Percentiles rank a stretch among this genome's conserved stretches.
Evolutionary conservation across 164 flowering plant genomes (phyloP).

Genomic region (Dillenia suffruticosa): DNA sequence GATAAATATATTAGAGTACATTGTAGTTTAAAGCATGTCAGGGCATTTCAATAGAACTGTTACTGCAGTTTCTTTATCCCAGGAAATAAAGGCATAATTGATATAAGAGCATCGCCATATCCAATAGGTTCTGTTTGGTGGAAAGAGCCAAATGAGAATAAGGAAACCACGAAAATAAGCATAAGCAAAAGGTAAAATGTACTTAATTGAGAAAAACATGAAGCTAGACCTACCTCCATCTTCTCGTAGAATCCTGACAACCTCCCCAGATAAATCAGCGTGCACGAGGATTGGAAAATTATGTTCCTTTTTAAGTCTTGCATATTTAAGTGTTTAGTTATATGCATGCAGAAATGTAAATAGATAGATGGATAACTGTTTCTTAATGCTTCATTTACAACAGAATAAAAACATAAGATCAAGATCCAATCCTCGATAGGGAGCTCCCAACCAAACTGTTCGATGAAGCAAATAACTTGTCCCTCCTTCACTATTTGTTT

Average conservation of each 20-base stretch:
- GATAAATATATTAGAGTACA: too few relatives aligned
- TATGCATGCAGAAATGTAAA: too few relatives aligned
- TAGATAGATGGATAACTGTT: too few relatives aligned
- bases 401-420: neutral
- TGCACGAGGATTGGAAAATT: constrained; percentile 15
- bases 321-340: too few relatives aligned
- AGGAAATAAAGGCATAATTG: constrained; percentile 76
- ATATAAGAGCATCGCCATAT: constrained; percentile 76
- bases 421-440: constrained; percentile 57
- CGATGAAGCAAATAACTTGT: constrained; percentile 71
- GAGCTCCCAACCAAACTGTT: constrained; percentile 68
- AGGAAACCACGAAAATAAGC: neutral
- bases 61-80: constrained; percentile 81
- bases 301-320: too few relatives aligned
- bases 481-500: constrained; percentile 81
- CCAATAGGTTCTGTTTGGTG: constrained; percentile 68
- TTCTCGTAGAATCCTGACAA: constrained; percentile 53
- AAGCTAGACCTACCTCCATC: constrained; percentile 65
- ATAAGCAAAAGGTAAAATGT: neutral
- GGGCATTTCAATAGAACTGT: too few relatives aligned
- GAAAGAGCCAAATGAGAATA: constrained; percentile 9
- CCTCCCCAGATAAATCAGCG: constrained; percentile 73
- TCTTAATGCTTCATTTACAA: too few relatives aligned
- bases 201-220: neutral
- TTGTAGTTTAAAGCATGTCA: too few relatives aligned